Evolutionary conservation across 192 early-diverging fungal species (phyloP).

Genomic region (Umbelopsis sp.): DNA sequence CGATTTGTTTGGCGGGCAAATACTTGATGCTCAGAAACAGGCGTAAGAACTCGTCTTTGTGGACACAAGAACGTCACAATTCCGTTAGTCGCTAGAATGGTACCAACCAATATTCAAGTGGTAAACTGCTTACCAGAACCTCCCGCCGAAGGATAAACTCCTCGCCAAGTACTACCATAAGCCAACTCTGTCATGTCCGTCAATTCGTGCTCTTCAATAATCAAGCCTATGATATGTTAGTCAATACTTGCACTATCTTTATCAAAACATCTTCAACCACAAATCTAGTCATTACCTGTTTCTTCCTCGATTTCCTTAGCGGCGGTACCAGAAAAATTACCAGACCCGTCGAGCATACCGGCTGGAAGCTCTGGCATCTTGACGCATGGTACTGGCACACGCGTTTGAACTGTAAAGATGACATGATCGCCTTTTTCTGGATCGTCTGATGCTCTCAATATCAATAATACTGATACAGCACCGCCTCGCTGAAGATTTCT

Average conservation of each 20-base stretch:
- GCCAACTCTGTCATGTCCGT: slow-evolving; percentile 66
- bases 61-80: neutral
- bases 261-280: neutral
- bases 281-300: slow-evolving; percentile 50
- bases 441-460: slow-evolving; percentile 50
- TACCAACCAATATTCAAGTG: neutral
- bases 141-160: slow-evolving; percentile 75
- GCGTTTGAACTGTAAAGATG: slow-evolving; percentile 75
- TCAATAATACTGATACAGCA: slow-evolving; percentile 68
- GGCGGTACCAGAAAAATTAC: slow-evolving; percentile 74
- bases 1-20: slow-evolving; percentile 52
- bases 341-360: slow-evolving; percentile 81
- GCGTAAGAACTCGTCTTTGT: slow-evolving; percentile 63
- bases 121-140: slow-evolving; percentile 48
- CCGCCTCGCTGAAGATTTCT: slow-evolving; percentile 60
- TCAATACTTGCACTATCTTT: too few species aligned
- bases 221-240: slow-evolving; percentile 33
- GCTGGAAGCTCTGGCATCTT: slow-evolving; percentile 79
- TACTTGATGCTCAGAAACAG: slow-evolving; percentile 70
- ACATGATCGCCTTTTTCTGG: slow-evolving; percentile 51
- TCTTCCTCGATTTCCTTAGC: slow-evolving; percentile 84
- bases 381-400: slow-evolving; percentile 64
- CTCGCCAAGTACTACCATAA: slow-evolving; percentile 44
- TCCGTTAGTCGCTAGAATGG: neutral
- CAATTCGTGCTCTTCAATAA: slow-evolving; percentile 59